Base-by-base conservation (phyloP, 179 eudicot genomes). In the Pouteria campechiana region DNA sequence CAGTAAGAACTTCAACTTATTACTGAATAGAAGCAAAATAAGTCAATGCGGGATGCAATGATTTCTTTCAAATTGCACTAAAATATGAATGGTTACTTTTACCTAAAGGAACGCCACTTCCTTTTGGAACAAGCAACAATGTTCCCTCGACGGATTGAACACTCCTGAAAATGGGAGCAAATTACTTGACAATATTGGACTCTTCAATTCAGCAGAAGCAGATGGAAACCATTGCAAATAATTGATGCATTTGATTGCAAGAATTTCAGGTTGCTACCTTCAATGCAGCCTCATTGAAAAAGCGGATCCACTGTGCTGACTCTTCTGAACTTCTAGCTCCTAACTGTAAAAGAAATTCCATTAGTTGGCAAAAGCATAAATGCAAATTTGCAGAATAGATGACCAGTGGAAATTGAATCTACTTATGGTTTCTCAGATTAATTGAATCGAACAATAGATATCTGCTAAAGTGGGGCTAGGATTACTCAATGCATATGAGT, bases 321-420 rank as follows among this genome's bases (percentile, higher is more conserved):
- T 74, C 82, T 56, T 78, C 87, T 1, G 79, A 65, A 69, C 78
- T 71, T 54, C 69, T 68, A 54, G 87, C 87, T 32, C 81, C 87
- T 55, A 78, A 66, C 87, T 78, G 57, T 24, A 6, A 40, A 37
- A 51, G 44, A 17, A 51, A 43, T 19, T 6, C 25, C 12, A 31
- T 17, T 4, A 22, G 48, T 25, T 21, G 17, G 21, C 20, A 4
- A 16, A 15, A 29, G 17, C n/a, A n/a, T n/a, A n/a, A n/a, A n/a
- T n/a, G n/a, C n/a, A n/a, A n/a, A n/a, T n/a, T n/a, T n/a, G n/a
- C n/a, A n/a, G n/a, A n/a, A n/a, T n/a, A n/a, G n/a, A n/a, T n/a
- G n/a, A n/a, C n/a, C n/a, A n/a, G n/a, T n/a, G n/a, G n/a, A n/a
- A n/a, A n/a, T n/a, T n/a, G n/a, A n/a, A n/a, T n/a, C n/a, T n/a